Evolutionary conservation across 345 rosid species (phyloP).

Genomic region (Euclidium syriacum): DNA sequence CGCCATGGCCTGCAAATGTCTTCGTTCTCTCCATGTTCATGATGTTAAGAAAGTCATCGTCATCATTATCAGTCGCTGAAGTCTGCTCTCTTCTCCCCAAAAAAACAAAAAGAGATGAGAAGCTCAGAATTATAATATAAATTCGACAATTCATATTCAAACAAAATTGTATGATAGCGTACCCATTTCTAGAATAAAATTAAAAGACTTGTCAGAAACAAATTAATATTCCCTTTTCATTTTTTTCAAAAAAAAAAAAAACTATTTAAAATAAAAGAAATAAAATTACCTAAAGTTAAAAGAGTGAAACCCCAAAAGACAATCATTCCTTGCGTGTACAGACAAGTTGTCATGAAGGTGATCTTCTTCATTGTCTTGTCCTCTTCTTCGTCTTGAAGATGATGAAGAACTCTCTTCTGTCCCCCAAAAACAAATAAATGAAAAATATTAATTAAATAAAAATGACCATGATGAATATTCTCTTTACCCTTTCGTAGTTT

Average conservation of each 20-base stretch:
- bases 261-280: not conserved
- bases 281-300: conserved; percentile 25
- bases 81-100: conserved; percentile 29
- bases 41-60: conserved; percentile 33
- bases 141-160: conserved; percentile 27
- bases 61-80: conserved; percentile 33
- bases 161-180: conserved; percentile 31
- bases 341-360: conserved; percentile 28
- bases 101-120: not conserved
- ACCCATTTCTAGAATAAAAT: conserved; percentile 25
- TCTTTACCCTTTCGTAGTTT: conserved; percentile 13
- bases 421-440: not conserved
- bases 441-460: not conserved
- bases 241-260: not conserved
- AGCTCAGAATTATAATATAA: not conserved
- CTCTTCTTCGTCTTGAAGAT: conserved; percentile 34
- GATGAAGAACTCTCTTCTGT: conserved; percentile 30
- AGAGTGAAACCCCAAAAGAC: conserved; percentile 31
- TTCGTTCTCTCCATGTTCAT: conserved; percentile 33
- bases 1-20: conserved; percentile 29
- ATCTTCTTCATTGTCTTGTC: conserved; percentile 35
- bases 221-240: conserved; percentile 28
- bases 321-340: conserved; percentile 33
- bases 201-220: conserved; percentile 32
- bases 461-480: conserved; percentile 30